Conservation (phyloP, 139 green algal genomes). For the Tetraselmis chui region DNA sequence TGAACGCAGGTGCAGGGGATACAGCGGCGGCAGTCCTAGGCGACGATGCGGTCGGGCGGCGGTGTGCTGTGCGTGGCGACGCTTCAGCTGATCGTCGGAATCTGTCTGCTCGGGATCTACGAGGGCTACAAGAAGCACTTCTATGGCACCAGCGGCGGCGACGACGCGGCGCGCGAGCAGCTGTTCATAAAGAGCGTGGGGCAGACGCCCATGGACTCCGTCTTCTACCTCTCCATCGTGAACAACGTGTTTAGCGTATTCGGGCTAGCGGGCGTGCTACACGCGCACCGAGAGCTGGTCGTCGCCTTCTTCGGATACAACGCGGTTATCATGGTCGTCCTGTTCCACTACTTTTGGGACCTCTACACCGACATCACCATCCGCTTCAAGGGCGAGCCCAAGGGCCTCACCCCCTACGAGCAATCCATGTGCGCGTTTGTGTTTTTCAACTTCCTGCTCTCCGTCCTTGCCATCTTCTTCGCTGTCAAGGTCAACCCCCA, state of each 20-base stretch:
- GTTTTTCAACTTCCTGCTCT: conserved; percentile 65
- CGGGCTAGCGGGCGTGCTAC: conserved; percentile 61
- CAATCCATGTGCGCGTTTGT: conserved; percentile 51
- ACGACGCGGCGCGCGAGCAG: not conserved
- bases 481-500: conserved; percentile 30
- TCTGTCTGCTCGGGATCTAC: conserved; percentile 40
- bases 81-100: conserved; percentile 35
- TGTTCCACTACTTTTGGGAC: conserved; percentile 61
- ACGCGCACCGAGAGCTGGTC: conserved; percentile 56
- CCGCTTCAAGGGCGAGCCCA: conserved; percentile 34
- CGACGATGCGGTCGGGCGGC: conserved; percentile 26
- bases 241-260: conserved; percentile 60
- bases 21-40: too few relatives aligned
- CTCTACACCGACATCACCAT: conserved; percentile 34
- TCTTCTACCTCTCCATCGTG: conserved; percentile 42
- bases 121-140: conserved; percentile 33
- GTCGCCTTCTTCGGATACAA: conserved; percentile 76
- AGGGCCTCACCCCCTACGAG: conserved; percentile 46
- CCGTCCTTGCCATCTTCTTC: conserved; percentile 36
- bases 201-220: conserved; percentile 28
- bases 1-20: too few relatives aligned
- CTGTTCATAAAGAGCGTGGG: conserved; percentile 1
- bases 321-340: conserved; percentile 48
- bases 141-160: not conserved
- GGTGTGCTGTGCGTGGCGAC: conserved; percentile 38